These are phyloP conservation scores for Macrocybe sp. DNA, from an alignment of 1,284 basidiomycete species.

Conservation along the genomic window DNA sequence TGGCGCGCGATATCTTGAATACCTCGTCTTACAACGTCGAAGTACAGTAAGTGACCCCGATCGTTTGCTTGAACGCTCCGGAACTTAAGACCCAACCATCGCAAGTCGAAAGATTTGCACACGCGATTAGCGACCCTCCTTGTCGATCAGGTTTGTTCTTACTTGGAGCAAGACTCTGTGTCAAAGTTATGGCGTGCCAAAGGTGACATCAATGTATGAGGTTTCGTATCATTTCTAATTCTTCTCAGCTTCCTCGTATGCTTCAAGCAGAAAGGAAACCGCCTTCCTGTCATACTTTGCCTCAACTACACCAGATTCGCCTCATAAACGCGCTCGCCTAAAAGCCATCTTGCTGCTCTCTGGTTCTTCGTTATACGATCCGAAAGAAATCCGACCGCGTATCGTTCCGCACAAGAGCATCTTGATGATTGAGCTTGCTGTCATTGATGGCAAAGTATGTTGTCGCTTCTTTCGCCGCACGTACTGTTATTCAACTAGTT, in stretches of 20 bases:
- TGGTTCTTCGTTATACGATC: conserved; percentile 65
- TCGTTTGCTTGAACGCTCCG: background rate
- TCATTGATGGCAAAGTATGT: conserved; percentile 77
- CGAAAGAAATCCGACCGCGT: conserved; percentile 38
- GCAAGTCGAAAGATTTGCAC: conserved; percentile 54
- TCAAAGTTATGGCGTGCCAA: conserved; percentile 71
- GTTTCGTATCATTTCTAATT: background rate
- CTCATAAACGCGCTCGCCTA: conserved; percentile 66
- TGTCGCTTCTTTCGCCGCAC: background rate
- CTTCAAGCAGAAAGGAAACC: conserved; percentile 29
- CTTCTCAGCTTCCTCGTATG: conserved; percentile 47
- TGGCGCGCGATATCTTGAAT: conserved; percentile 73
- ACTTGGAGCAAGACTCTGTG: conserved; percentile 42
- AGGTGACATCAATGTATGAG: conserved; percentile 30
- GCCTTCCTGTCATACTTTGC: conserved; percentile 59
- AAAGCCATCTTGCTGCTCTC: conserved; percentile 78
- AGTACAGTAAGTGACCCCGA: conserved; percentile 40
- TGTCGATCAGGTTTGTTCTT: conserved; percentile 48
- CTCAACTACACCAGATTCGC: conserved; percentile 69
- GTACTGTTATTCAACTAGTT: background rate
- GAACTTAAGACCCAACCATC: background rate
- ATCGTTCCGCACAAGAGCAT: conserved; percentile 46
- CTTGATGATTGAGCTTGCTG: conserved; percentile 70
- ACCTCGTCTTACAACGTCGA: conserved; percentile 69
- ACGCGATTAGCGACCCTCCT: conserved; percentile 52